phyloP scores from a whole-genome alignment of 495 filamentous ascomycete species.

The Astrothelium subdiscretum region DNA sequence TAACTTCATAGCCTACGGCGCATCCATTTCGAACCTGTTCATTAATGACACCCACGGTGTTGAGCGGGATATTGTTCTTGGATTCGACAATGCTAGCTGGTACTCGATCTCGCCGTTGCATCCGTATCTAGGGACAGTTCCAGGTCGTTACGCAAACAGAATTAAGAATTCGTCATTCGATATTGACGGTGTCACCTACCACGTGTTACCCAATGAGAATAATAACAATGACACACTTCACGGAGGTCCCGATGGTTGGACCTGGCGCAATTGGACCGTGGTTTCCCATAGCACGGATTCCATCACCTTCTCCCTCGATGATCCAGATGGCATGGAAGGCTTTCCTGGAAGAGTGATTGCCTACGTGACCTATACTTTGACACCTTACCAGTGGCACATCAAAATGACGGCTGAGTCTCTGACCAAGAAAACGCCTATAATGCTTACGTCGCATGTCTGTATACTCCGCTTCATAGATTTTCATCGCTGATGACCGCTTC shows the following conservation, averaged over 20 bases:
- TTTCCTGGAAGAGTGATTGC: constrained; percentile 74
- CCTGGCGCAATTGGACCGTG: constrained; percentile 64
- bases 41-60: constrained; percentile 58
- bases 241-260: constrained; percentile 72
- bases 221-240: constrained; percentile 61
- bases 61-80: constrained; percentile 54
- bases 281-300: constrained; percentile 50
- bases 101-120: constrained; percentile 51
- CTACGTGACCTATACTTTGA: constrained; percentile 59
- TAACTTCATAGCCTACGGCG: constrained; percentile 68
- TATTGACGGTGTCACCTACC: constrained; percentile 52
- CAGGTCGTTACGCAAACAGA: constrained; percentile 41
- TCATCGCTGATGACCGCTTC: constrained; percentile 13
- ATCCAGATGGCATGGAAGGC: constrained; percentile 54
- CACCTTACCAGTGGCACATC: constrained; percentile 27
- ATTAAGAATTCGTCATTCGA: constrained; percentile 77
- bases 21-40: constrained; percentile 60
- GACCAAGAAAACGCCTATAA: constrained; percentile 47
- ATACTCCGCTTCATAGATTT: neutral
- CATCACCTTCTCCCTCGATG: constrained; percentile 71
- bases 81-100: constrained; percentile 65
- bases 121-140: constrained; percentile 12
- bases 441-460: constrained; percentile 37
- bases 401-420: constrained; percentile 27
- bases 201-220: constrained; percentile 57